phyloP scores from a whole-genome alignment of 139 green algal species.

The Ulvella scutata region DNA sequence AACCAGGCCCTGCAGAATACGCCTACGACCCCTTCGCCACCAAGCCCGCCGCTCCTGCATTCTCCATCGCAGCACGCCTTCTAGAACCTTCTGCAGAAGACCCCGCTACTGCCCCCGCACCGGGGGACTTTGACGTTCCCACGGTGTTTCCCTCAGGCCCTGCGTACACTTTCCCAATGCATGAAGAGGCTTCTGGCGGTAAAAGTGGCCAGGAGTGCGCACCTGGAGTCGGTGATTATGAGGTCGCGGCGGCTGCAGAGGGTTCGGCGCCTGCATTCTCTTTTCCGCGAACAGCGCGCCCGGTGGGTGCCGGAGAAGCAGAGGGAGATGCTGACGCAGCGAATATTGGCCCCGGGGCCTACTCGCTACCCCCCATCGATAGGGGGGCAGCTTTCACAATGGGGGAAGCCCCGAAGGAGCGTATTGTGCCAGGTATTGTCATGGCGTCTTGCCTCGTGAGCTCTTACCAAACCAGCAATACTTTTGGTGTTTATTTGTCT shows the following conservation, averaged over 20 bases:
- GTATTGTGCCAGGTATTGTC: background rate
- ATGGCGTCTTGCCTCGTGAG: too few relatives aligned
- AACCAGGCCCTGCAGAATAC: background rate
- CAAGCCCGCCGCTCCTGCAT: background rate
- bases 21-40: background rate
- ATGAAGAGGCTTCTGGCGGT: background rate
- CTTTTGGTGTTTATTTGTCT: too few relatives aligned
- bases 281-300: background rate
- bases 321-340: background rate
- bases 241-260: background rate
- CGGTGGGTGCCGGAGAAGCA: background rate
- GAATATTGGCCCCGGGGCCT: background rate
- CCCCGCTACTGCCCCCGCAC: background rate
- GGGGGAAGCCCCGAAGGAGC: background rate
- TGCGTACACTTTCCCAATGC: background rate
- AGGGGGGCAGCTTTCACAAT: background rate
- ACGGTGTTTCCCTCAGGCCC: background rate
- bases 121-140: background rate
- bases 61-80: background rate
- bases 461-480: too few relatives aligned
- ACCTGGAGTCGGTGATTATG: background rate
- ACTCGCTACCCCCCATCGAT: background rate
- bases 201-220: background rate
- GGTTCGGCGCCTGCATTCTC: background rate
- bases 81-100: background rate